Percentiles rank a stretch among this genome's conserved stretches.
phyloP scores from a whole-genome alignment of 2,329 filamentous ascomycete genomes.

The Emergomyces orientalis region DNA sequence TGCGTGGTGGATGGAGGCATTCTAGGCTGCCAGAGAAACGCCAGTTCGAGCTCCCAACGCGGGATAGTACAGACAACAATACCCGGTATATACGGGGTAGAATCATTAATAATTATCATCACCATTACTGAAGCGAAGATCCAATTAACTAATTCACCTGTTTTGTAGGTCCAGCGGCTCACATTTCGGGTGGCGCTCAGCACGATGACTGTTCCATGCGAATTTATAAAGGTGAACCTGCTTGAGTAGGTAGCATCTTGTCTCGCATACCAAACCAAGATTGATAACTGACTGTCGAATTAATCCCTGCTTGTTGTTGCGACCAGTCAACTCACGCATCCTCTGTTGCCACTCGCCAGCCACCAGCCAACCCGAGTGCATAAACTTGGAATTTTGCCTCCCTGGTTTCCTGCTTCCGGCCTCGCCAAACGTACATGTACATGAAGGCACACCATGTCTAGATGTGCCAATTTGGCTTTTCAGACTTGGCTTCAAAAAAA shows the following conservation, averaged over 20 bases:
- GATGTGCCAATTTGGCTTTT: not conserved
- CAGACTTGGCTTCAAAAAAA: not conserved
- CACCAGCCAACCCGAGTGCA: not conserved
- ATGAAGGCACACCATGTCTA: not conserved
- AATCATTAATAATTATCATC: not conserved
- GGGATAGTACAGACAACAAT: too few species aligned
- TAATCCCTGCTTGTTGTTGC: not conserved
- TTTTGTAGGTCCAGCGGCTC: too few species aligned
- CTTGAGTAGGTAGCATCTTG: not conserved
- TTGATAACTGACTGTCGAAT: not conserved
- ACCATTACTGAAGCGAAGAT: too few species aligned
- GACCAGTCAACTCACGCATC: not conserved
- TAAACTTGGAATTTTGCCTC: conserved; percentile 2
- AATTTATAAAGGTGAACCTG: not conserved
- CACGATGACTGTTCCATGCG: not conserved
- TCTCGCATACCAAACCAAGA: not conserved
- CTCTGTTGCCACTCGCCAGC: not conserved
- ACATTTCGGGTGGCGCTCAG: not conserved
- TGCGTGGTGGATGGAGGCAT: not conserved
- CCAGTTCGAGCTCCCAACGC: too few species aligned
- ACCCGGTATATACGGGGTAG: not conserved
- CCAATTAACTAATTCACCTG: too few species aligned
- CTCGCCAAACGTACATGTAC: not conserved
- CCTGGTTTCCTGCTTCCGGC: not conserved
- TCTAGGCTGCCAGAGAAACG: not conserved